These are phyloP conservation scores for Calonectria crousiana DNA, from an alignment of 2,329 filamentous ascomycete genomes.

Conservation along the genomic window DNA sequence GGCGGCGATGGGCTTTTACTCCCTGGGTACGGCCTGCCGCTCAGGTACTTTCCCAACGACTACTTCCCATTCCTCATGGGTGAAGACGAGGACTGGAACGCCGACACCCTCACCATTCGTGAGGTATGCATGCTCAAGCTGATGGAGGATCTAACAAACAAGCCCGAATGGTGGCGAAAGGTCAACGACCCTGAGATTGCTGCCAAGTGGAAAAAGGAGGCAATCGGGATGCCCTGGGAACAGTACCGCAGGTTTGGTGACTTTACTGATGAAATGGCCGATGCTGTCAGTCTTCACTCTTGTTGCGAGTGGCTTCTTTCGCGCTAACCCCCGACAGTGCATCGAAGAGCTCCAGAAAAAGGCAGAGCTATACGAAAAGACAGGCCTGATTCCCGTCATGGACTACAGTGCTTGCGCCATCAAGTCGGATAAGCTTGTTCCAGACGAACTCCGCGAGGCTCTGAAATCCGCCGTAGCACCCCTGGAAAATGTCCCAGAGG, in stretches of 20 bases:
- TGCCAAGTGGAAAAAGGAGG: conserved; percentile 47
- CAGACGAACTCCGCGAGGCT: conserved; percentile 43
- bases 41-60: conserved; percentile 20
- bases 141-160: conserved; percentile 50
- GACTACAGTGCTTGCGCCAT: conserved; percentile 49
- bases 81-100: conserved; percentile 32
- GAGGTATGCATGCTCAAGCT: conserved; percentile 50
- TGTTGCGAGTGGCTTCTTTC: not conserved
- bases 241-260: conserved; percentile 36
- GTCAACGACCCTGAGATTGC: conserved; percentile 42
- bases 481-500: conserved; percentile 64
- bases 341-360: conserved; percentile 50
- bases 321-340: conserved; percentile 38
- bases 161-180: conserved; percentile 51
- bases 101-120: conserved; percentile 44
- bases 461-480: conserved; percentile 57
- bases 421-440: conserved; percentile 51
- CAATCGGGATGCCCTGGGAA: conserved; percentile 46
- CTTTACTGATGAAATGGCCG: conserved; percentile 48
- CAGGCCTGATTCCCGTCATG: conserved; percentile 49
- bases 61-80: conserved; percentile 40
- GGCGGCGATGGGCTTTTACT: conserved; percentile 19
- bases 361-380: conserved; percentile 48
- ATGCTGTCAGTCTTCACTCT: conserved; percentile 40
- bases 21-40: conserved; percentile 45